phyloP scores from a whole-genome alignment of 306 rosid species.

The Acmispon strigosus region DNA sequence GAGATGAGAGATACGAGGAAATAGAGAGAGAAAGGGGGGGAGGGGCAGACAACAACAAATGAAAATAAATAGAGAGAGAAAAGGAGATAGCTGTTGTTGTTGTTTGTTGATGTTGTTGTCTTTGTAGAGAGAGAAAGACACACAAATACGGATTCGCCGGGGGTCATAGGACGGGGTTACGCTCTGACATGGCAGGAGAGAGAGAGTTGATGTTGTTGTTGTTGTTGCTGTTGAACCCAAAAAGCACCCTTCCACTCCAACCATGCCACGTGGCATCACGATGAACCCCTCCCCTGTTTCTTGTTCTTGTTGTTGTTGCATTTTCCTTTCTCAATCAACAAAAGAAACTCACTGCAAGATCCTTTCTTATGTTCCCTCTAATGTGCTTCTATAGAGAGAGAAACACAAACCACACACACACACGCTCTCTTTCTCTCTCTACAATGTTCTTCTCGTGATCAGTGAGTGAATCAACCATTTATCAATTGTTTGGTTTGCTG shows the following conservation, averaged over 20 bases:
- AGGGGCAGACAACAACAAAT: background rate
- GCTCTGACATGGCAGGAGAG: constrained; percentile 91
- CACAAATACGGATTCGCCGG: constrained; percentile 88
- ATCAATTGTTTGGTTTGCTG: too few relatives aligned
- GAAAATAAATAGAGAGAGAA: constrained; percentile 60
- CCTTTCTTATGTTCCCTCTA: background rate
- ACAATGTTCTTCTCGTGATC: too few relatives aligned
- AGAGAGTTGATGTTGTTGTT: constrained; percentile 13
- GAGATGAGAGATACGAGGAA: constrained; percentile 38
- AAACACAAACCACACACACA: too few relatives aligned
- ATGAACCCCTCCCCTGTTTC: too few relatives aligned
- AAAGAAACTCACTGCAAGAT: background rate
- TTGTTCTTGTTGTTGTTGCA: background rate
- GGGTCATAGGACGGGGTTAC: constrained; percentile 84
- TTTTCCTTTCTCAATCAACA: background rate
- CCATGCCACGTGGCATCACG: constrained; percentile 47
- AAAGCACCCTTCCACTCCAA: constrained; percentile 29
- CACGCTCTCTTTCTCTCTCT: too few relatives aligned
- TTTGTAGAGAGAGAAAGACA: constrained; percentile 28
- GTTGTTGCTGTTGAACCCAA: constrained; percentile 32
- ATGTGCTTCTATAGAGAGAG: background rate
- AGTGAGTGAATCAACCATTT: too few relatives aligned
- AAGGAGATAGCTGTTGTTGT: constrained; percentile 28
- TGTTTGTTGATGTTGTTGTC: constrained; percentile 25
- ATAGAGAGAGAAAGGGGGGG: constrained; percentile 38